phyloP scores from a whole-genome alignment of 495 filamentous ascomycete genomes.

The Acidiella bohemica region DNA sequence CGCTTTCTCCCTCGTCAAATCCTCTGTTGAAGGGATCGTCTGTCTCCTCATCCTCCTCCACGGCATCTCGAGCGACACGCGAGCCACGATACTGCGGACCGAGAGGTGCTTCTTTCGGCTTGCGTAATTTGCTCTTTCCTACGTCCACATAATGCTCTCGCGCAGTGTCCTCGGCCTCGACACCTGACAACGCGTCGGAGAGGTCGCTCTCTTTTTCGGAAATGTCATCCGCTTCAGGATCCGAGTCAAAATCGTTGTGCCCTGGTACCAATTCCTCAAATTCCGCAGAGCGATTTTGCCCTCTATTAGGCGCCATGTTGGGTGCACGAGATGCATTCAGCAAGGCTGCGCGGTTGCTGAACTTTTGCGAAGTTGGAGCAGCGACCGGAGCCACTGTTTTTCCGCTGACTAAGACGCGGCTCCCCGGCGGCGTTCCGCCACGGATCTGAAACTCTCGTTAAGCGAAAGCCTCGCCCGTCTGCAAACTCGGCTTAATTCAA shows the following conservation, averaged over 20 bases:
- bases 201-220: conserved; percentile 42
- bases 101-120: conserved; percentile 47
- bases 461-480: no score
- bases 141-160: conserved; percentile 80
- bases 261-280: conserved; percentile 14
- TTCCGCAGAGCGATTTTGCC: conserved; percentile 3
- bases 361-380: no score
- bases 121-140: conserved; percentile 74
- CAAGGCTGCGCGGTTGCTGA: no score
- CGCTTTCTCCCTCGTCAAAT: conserved; percentile 20
- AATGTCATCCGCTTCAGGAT: conserved; percentile 54
- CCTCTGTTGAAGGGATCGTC: conserved; percentile 34
- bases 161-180: conserved; percentile 38
- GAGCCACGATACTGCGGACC: conserved; percentile 77
- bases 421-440: no score
- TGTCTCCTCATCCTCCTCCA: conserved; percentile 35
- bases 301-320: conserved; percentile 9
- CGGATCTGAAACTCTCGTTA: no score
- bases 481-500: no score
- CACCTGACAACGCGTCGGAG: conserved; percentile 35
- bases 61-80: conserved; percentile 57
- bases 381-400: no score
- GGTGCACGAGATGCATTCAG: no score
- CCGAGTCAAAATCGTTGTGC: conserved; percentile 49
- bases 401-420: no score